A percentile compares a stretch with the other conserved stretches of the same genome.
Conservation (phyloP, 495 filamentous ascomycete species). For the Penicillium antarcticum region DNA sequence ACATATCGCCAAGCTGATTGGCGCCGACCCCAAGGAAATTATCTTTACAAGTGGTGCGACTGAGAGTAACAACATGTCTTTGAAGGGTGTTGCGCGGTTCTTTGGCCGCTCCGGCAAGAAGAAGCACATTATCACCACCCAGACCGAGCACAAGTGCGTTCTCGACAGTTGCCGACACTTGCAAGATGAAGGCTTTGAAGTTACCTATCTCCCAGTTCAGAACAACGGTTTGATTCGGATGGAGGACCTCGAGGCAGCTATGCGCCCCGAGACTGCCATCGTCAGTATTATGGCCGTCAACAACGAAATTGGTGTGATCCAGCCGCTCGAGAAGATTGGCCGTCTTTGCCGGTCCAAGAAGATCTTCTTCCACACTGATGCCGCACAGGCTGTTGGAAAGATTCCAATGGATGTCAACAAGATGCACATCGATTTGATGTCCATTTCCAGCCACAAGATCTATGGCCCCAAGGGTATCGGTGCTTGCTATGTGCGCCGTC, state of each 20-base stretch:
- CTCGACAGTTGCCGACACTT: constrained; percentile 94
- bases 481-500: constrained; percentile 88
- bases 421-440: constrained; percentile 97
- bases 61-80: constrained; percentile 99
- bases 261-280: constrained; percentile 84
- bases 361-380: constrained; percentile 99
- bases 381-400: constrained; percentile 93
- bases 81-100: constrained; percentile 96
- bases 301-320: constrained; percentile 98
- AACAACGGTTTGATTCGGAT: constrained; percentile 79
- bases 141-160: constrained; percentile 99
- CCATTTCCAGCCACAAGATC: constrained; percentile 98
- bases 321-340: constrained; percentile 91
- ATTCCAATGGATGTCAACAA: constrained; percentile 95
- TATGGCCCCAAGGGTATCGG: constrained; percentile 98
- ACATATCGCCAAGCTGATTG: constrained; percentile 81
- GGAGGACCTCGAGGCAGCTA: constrained; percentile 82
- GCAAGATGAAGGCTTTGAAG: constrained; percentile 92
- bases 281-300: constrained; percentile 99
- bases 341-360: constrained; percentile 87
- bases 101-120: constrained; percentile 92
- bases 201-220: constrained; percentile 92
- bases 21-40: constrained; percentile 95
- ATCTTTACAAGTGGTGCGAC: constrained; percentile 98
- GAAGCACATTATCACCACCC: constrained; percentile 94